Conservation (phyloP, 495 filamentous ascomycete genomes). For the Annulohypoxylon moriforme region DNA sequence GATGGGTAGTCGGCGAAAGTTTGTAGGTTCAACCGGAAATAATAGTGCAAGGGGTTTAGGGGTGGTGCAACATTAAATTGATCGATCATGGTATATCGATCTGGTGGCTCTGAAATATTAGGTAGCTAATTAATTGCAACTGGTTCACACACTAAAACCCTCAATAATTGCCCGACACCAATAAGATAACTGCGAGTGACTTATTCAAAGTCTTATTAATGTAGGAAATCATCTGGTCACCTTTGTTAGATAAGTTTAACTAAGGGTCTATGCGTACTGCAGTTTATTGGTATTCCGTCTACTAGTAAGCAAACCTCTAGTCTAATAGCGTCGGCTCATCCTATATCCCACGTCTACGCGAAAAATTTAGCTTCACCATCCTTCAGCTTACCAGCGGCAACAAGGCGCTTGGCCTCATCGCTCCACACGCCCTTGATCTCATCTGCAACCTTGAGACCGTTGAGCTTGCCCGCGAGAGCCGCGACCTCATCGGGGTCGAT, state of each 20-base stretch:
- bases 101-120: too few relatives aligned
- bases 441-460: constrained; percentile 74
- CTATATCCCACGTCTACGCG: constrained; percentile 26
- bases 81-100: too few relatives aligned
- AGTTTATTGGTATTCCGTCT: constrained; percentile 8
- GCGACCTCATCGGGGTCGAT: constrained; percentile 90
- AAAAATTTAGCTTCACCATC: constrained; percentile 71
- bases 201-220: too few relatives aligned
- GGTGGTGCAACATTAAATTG: too few relatives aligned
- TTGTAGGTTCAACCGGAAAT: too few relatives aligned
- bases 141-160: too few relatives aligned
- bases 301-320: not conserved
- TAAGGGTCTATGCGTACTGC: not conserved
- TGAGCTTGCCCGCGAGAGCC: constrained; percentile 78
- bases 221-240: not conserved
- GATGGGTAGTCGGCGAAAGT: too few relatives aligned
- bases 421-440: constrained; percentile 74
- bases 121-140: too few relatives aligned
- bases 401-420: constrained; percentile 77
- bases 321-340: not conserved
- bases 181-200: too few relatives aligned
- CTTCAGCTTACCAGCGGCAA: constrained; percentile 84
- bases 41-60: too few relatives aligned
- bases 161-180: too few relatives aligned
- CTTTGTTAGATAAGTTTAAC: not conserved